Base-by-base conservation (phyloP, 192 early-diverging fungal genomes). In the Linnemannia elongata region DNA sequence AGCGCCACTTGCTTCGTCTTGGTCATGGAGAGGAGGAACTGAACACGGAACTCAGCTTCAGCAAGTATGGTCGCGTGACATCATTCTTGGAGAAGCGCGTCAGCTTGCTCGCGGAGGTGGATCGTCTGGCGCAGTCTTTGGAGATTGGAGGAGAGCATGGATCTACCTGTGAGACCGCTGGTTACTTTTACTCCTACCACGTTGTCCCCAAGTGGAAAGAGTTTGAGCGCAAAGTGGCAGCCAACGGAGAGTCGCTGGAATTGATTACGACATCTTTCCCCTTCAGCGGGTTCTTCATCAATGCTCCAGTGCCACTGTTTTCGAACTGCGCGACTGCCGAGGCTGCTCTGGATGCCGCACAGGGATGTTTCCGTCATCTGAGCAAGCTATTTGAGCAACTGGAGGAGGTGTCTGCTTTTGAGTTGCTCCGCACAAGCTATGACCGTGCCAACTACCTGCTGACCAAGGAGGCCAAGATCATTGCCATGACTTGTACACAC, bases 401-500 rank as follows among this genome's bases (percentile, higher is more conserved):
- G 27, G 95, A 97, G 49, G 97, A 98, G 57, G 93, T 99, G 39
- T 94, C 97, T 75, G 95, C 98, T 4, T 99, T 99, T 84, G 99
- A 99, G 89, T 89, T 99, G 45, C 88, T 99, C 72, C 88, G 95
- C 20, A 94, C 92, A 17, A 89, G 92, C 68, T 88, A 89, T 68
- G 97, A 98, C 66, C 92, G 98, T 38, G 92, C 95, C 39, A 96
- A 97, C 83, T 99, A 99, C 85, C 80, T 99, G 70, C 89, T 99
- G 69, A 95, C 97, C 15, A 98, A 97, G 75, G 97, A 99, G 88
- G 98, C 99, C 49, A 94, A 95, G 76, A 97, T 99, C 33, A 95
- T 99, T 74, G 98, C 97, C 35, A 96, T 99, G 95, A 99, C 99
- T 0, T 98, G 97, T 88, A 99, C 97, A 0, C 96, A 99, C 82